These are phyloP conservation scores for Yamadazyma friedrichii DNA, from an alignment of 1,139 yeast genomes.

Conservation along the genomic window DNA sequence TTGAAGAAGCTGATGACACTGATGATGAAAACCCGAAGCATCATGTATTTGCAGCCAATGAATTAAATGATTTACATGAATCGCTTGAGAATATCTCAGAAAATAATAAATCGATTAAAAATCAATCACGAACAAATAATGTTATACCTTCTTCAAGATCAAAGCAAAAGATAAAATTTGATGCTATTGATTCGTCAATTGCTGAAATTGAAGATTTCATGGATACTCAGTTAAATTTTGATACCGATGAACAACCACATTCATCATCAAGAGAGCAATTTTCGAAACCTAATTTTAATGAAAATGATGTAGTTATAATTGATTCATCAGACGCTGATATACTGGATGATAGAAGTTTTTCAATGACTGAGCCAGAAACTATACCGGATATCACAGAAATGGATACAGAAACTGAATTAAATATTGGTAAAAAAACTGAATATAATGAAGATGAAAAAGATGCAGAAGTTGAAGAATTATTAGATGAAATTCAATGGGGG, in stretches of 20 bases:
- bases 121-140: not conserved
- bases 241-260: constrained; percentile 7
- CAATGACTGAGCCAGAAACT: constrained; percentile 14
- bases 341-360: constrained; percentile 16
- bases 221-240: constrained; percentile 33
- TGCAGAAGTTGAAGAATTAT: constrained; percentile 59
- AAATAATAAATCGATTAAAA: not conserved
- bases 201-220: constrained; percentile 44
- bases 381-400: constrained; percentile 11
- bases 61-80: constrained; percentile 9
- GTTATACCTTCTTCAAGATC: not conserved
- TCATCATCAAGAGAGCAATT: not conserved
- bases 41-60: constrained; percentile 1
- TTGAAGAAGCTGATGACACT: constrained; percentile 39
- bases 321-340: constrained; percentile 17
- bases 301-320: constrained; percentile 9
- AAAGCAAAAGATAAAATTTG: constrained; percentile 4
- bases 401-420: constrained; percentile 19
- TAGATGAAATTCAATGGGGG: constrained; percentile 76
- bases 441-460: constrained; percentile 31
- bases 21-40: constrained; percentile 20
- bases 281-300: not conserved
- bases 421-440: constrained; percentile 19
- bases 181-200: constrained; percentile 30
- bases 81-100: constrained; percentile 10